Evolutionary conservation across 331 rosid genomes (phyloP).

Genomic region (Pyrus hybrid): DNA sequence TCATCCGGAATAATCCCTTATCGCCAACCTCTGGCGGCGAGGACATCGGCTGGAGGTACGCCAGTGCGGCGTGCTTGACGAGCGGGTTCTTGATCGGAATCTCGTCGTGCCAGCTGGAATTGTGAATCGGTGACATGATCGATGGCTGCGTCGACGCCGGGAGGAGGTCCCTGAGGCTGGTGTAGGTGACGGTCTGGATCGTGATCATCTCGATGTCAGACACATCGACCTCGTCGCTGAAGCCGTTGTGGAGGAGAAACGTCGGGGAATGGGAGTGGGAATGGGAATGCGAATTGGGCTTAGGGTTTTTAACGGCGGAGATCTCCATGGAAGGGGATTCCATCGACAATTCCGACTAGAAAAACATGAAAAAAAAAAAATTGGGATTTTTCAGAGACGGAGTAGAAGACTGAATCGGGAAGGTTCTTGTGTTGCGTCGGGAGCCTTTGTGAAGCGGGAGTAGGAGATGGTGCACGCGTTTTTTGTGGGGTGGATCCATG

Average conservation of each 20-base stretch:
- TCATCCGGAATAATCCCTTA: constrained; percentile 2
- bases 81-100: constrained; percentile 50
- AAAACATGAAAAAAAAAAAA: not conserved
- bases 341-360: not conserved
- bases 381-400: too few relatives aligned
- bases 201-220: constrained; percentile 23
- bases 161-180: constrained; percentile 47
- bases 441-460: not conserved
- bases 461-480: not conserved
- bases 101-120: constrained; percentile 44
- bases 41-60: constrained; percentile 49
- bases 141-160: constrained; percentile 1
- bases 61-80: constrained; percentile 49
- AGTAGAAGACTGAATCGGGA: not conserved
- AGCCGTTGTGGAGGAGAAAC: constrained; percentile 14
- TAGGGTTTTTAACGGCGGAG: not conserved
- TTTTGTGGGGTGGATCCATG: not conserved
- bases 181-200: constrained; percentile 17
- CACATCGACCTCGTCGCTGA: not conserved
- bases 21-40: constrained; percentile 6
- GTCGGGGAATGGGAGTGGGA: not conserved
- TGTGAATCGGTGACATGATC: constrained; percentile 6
- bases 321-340: constrained; percentile 12
- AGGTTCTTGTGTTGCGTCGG: not conserved
- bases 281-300: not conserved